Evolutionary conservation across 495 filamentous ascomycete species (phyloP).

Genomic region (Chaetomidium leptoderma): DNA sequence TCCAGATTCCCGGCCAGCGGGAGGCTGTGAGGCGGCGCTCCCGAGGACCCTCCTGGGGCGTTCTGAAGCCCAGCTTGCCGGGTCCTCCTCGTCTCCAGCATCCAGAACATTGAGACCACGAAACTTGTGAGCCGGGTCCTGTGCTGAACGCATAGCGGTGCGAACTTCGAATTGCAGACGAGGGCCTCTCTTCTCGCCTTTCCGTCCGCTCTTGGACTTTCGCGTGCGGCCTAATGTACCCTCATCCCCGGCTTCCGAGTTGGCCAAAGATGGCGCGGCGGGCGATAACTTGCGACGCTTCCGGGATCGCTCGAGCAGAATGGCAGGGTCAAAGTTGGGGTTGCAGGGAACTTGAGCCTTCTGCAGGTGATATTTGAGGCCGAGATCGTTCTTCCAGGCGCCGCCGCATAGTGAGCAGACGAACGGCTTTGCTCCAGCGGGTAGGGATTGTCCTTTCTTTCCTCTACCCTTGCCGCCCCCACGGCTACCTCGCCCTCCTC

Average conservation of each 20-base stretch:
- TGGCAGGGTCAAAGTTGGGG: slow-evolving; percentile 39
- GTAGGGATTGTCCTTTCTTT: slow-evolving; percentile 16
- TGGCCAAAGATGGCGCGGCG: slow-evolving; percentile 18
- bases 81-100: not conserved
- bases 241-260: slow-evolving; percentile 38
- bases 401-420: slow-evolving; percentile 47
- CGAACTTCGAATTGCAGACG: slow-evolving; percentile 6
- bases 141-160: slow-evolving; percentile 12
- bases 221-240: slow-evolving; percentile 24
- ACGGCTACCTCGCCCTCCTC: no score
- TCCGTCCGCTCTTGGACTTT: slow-evolving; percentile 12
- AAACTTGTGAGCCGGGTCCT: slow-evolving; percentile 3
- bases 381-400: slow-evolving; percentile 50
- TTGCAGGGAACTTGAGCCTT: slow-evolving; percentile 49
- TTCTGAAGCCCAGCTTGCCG: not conserved
- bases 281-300: slow-evolving; percentile 28
- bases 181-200: not conserved
- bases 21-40: not conserved
- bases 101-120: slow-evolving; percentile 10
- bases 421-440: slow-evolving; percentile 26
- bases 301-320: slow-evolving; percentile 22
- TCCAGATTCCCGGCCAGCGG: not conserved
- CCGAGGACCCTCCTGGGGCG: not conserved
- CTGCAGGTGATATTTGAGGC: slow-evolving; percentile 50
- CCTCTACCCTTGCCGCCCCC: slow-evolving; percentile 18